Conservation (phyloP, 2,329 filamentous ascomycete genomes). For the Fusarium sp. region DNA sequence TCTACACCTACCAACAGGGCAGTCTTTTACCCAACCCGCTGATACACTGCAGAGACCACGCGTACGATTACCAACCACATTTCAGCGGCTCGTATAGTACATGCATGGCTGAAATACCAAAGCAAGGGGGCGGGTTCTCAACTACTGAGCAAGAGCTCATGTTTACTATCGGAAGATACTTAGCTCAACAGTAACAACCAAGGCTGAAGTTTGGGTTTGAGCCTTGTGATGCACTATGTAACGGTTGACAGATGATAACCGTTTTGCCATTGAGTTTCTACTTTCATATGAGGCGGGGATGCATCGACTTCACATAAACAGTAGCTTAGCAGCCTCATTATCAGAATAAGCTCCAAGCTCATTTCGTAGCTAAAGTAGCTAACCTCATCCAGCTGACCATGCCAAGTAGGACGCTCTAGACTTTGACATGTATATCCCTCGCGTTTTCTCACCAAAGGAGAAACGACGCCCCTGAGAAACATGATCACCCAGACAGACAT, state of each 20-base stretch:
- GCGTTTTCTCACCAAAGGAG: neutral
- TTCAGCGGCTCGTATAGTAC: slow-evolving; percentile 11
- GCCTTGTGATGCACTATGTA: slow-evolving; percentile 2
- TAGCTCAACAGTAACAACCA: slow-evolving; percentile 8
- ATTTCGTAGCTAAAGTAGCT: neutral
- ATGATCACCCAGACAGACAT: slow-evolving; percentile 13
- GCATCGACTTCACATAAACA: slow-evolving; percentile 6
- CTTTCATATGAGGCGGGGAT: neutral
- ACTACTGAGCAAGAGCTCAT: slow-evolving; percentile 7
- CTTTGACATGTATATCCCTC: slow-evolving; percentile 2
- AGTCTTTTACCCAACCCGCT: slow-evolving; percentile 29
- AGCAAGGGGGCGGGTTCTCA: neutral
- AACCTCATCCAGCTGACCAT: neutral
- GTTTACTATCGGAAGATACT: neutral
- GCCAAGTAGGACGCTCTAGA: neutral
- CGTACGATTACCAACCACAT: slow-evolving; percentile 37
- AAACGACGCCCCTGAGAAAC: slow-evolving; percentile 4
- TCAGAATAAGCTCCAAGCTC: slow-evolving; percentile 10
- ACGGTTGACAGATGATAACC: slow-evolving; percentile 20
- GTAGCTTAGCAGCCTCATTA: slow-evolving; percentile 17
- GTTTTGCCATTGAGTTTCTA: slow-evolving; percentile 7
- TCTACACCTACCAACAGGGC: slow-evolving; percentile 27
- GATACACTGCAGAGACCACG: slow-evolving; percentile 25
- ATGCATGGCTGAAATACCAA: slow-evolving; percentile 4
- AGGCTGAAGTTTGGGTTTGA: slow-evolving; percentile 27